Evolutionary conservation across 352 stramenopile species (phyloP).

Genomic region (Peronospora destructor): DNA sequence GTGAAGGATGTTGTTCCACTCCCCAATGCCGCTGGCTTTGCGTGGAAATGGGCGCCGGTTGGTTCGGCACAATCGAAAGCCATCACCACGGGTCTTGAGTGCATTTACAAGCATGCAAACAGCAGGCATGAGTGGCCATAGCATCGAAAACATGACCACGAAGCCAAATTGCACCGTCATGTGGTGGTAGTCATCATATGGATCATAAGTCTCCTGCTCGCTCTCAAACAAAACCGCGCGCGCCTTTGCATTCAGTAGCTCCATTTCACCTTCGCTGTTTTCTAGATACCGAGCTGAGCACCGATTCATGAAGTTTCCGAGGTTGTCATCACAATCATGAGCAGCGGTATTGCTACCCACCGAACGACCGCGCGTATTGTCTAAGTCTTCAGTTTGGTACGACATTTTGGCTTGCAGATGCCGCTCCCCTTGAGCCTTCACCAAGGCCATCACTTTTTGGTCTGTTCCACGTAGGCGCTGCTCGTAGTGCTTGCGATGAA

Average conservation of each 20-base stretch:
- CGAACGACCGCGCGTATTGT: background rate
- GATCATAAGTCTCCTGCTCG: slow-evolving; percentile 72
- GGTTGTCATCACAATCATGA: slow-evolving; percentile 10
- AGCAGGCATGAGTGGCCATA: slow-evolving; percentile 75
- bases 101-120: slow-evolving; percentile 74
- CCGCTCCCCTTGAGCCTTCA: slow-evolving; percentile 57
- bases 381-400: slow-evolving; percentile 29
- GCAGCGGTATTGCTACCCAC: slow-evolving; percentile 5
- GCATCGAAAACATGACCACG: slow-evolving; percentile 83
- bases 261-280: slow-evolving; percentile 55
- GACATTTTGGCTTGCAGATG: slow-evolving; percentile 57
- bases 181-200: slow-evolving; percentile 77
- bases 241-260: slow-evolving; percentile 58
- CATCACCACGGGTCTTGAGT: slow-evolving; percentile 72
- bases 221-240: slow-evolving; percentile 71
- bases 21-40: slow-evolving; percentile 64
- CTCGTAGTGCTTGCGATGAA: slow-evolving; percentile 65
- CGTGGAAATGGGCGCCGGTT: slow-evolving; percentile 67
- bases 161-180: slow-evolving; percentile 81
- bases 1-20: slow-evolving; percentile 68
- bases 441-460: slow-evolving; percentile 52
- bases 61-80: slow-evolving; percentile 64
- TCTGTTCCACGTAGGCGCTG: slow-evolving; percentile 50
- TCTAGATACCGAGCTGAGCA: slow-evolving; percentile 65
- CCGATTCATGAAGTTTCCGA: slow-evolving; percentile 43